Base-by-base conservation (phyloP, 148 eudicot genomes). In the Vaccinium darrowii region DNA sequence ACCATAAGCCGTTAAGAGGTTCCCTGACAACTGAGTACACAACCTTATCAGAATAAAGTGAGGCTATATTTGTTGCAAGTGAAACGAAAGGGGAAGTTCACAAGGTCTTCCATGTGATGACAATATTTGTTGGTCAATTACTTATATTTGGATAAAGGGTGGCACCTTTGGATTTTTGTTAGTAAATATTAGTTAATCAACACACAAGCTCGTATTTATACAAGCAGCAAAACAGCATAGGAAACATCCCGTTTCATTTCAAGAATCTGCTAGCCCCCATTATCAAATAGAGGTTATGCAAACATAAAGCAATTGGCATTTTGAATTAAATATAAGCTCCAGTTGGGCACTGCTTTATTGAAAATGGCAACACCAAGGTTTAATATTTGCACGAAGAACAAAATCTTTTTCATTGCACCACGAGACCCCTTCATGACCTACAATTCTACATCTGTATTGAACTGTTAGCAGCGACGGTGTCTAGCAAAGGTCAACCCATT, bases 1-100 rank as follows among this genome's bases (percentile, higher is more conserved):
- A 71, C 99, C 99, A 82, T 92, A 96, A 49, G 97, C 86, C 81
- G 99, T 92, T 82, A 89, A 85, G 50, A 97, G 92, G 60, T 92
- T 93, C 71, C 98, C 99, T 78, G 99, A 95, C 88, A 95, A 85
- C 99, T 97, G 98, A 82, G 84, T 62, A 79, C 76, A 82, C 19
- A 58, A 80, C 50, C 51, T 25, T 81, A 63, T 86, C 74, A 86
- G 76, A 76, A 30, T 7, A 14, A 23, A 58, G 23, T 47, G 27
- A 56, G 72, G 58, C 12, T 78, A 58, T 18, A 83, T 30, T 63
- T 77, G 72, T 63, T 53, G 56, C 19, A 56, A 54, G 23, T 39
- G 14, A 33, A 76, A 79, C 25, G 18, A 30, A 23, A 47, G 33
- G 53, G 47, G n/a, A 49, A 74, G n/a, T 80, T 67, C 18, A 62